phyloP scores from a whole-genome alignment of 345 rosid species.

The Salix suchowensis region DNA sequence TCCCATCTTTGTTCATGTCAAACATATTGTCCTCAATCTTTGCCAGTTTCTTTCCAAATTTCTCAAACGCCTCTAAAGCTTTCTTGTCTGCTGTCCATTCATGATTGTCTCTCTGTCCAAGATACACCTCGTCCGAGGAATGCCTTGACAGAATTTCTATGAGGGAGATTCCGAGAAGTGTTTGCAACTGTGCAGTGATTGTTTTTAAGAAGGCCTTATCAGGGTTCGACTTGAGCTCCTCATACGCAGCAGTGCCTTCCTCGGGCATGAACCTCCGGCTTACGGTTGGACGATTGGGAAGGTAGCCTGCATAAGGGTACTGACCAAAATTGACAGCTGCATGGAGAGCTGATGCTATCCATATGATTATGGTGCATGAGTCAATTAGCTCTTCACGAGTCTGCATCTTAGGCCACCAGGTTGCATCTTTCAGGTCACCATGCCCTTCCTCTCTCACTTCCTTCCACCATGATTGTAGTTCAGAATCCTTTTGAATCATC shows the following conservation, averaged over 20 bases:
- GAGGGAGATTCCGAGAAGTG: constrained; percentile 31
- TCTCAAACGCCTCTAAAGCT: constrained; percentile 27
- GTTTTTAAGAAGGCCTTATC: constrained; percentile 29
- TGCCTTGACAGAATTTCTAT: constrained; percentile 36
- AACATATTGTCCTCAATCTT: constrained; percentile 19
- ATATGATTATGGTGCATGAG: constrained; percentile 29
- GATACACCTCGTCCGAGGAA: constrained; percentile 35
- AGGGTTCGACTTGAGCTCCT: constrained; percentile 26
- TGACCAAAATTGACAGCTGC: constrained; percentile 40
- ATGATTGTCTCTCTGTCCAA: constrained; percentile 27
- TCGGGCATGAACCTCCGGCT: constrained; percentile 36
- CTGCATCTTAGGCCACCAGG: constrained; percentile 40
- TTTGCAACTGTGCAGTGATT: constrained; percentile 26
- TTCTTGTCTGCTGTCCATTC: constrained; percentile 33
- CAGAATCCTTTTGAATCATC: constrained; percentile 19
- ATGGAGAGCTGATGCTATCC: constrained; percentile 40
- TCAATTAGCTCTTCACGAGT: constrained; percentile 25
- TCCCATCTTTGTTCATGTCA: constrained; percentile 8
- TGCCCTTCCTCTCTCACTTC: constrained; percentile 33
- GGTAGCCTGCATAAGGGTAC: constrained; percentile 35
- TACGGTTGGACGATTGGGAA: constrained; percentile 35
- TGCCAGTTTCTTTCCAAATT: constrained; percentile 25
- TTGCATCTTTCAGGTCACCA: constrained; percentile 28
- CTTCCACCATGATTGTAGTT: constrained; percentile 42
- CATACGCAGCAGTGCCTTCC: constrained; percentile 25